Base-by-base conservation (phyloP, 1,139 yeast genomes). In the Suhomyces chickasaworum region DNA sequence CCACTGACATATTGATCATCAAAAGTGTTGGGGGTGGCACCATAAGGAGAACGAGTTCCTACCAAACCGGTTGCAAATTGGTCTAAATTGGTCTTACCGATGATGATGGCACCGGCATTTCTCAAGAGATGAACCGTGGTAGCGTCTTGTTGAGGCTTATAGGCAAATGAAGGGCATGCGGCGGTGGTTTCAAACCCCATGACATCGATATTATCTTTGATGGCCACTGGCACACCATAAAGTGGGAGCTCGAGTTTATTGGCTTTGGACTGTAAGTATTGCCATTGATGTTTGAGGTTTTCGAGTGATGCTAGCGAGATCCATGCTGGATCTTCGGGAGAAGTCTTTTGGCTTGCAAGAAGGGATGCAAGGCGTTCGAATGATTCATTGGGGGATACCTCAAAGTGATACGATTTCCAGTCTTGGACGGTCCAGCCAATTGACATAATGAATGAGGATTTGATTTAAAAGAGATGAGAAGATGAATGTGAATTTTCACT, bases 11-110 rank as follows among this genome's bases (percentile, higher is more conserved):
- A 91, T 45, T 81, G 74, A 37, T 75, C 69, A 55, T 86, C 75
- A 63, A 91, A 89, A 1, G 93, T 83, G 62, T 85, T 84, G 33
- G 90, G 82, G 4, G 96, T 87, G 54, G 81, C 78, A 6, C 99
- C 98, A 61, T 90, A 93, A 1, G 98, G 98, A 5, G 96, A 87
- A 62, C 98, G 79, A 18, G 89, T 85, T 35, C 99, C 99, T 1
- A 93, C 98, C 48, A 93, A 75, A 25, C 99, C 99, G 4, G 98
- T 91, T 17, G 98, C 98, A 68, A 91, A 91, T 65, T 91, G 98
- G 64, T 91, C 98, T 64, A 91, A 75, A 64, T 91, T 91, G 49
- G 98, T 91, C 65, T 91, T 91, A 47, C 97, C 98, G 40, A 91
- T 74, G 32, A 91, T 78, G 45, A 91, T 87, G 39, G 97, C 98